Percentiles rank a stretch among this genome's conserved stretches.
phyloP scores from a whole-genome alignment of 2,329 filamentous ascomycete species.

The Blastomyces silverae region DNA sequence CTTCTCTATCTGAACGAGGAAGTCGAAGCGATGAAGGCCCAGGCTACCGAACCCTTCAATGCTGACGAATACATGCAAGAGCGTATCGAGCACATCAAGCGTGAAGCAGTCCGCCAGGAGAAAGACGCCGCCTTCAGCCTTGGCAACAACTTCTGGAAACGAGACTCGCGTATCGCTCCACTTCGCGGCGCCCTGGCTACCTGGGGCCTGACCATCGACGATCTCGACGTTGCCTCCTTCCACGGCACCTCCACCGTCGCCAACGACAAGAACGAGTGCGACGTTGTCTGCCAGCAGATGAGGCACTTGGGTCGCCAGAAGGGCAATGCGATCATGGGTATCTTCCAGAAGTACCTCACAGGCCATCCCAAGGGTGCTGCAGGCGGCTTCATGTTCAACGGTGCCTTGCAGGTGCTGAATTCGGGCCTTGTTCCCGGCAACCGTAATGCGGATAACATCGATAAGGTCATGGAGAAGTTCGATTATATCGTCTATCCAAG shows the following conservation, averaged over 20 bases:
- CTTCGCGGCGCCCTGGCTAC: slow-evolving; percentile 92
- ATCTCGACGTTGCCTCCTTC: slow-evolving; percentile 92
- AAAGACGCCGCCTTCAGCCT: slow-evolving; percentile 88
- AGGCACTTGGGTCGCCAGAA: slow-evolving; percentile 90
- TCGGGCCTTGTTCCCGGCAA: slow-evolving; percentile 91
- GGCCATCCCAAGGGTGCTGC: slow-evolving; percentile 99
- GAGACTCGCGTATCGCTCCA: slow-evolving; percentile 85
- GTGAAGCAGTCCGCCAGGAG: slow-evolving; percentile 79
- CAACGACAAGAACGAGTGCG: slow-evolving; percentile 99
- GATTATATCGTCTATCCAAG: slow-evolving; percentile 97
- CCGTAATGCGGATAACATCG: slow-evolving; percentile 95
- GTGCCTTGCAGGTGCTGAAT: slow-evolving; percentile 91
- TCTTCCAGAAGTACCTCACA: slow-evolving; percentile 99
- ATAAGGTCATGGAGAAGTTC: slow-evolving; percentile 93
- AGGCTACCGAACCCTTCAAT: slow-evolving; percentile 63
- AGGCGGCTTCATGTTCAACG: slow-evolving; percentile 99
- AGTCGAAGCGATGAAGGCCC: slow-evolving; percentile 79
- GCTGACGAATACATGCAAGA: slow-evolving; percentile 81
- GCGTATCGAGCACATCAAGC: slow-evolving; percentile 77
- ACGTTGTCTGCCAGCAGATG: slow-evolving; percentile 93
- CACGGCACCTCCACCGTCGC: slow-evolving; percentile 97
- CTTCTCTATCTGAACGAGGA: slow-evolving; percentile 89
- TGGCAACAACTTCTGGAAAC: slow-evolving; percentile 99
- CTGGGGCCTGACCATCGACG: slow-evolving; percentile 96
- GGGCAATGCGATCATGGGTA: slow-evolving; percentile 90